Evolutionary conservation across 257 asterid genomes (phyloP), one percentile per base, ranked within the genome.

Genomic region (Salvia splendens): DNA sequence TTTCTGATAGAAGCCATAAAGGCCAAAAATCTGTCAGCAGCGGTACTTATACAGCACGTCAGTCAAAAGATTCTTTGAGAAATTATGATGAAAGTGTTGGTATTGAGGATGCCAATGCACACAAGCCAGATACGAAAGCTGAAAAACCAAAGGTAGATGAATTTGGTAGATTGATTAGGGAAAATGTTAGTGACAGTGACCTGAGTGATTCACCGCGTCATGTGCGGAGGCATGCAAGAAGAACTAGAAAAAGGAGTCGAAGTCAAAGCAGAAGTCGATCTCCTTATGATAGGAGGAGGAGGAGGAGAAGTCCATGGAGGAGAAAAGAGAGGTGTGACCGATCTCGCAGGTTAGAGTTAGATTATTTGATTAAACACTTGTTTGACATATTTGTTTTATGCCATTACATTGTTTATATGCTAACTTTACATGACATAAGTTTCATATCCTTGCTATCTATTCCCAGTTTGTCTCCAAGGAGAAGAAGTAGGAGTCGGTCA

Each of bases 141-240:
- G 15, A 72, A 61, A 65, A 69, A 41, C 16, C 71, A 80, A 83
- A 82, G 66, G 81, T 90, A 24, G 99, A 90, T 79, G 89, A 90
- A 78, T 93, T 82, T 79, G 99, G 99, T 61, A 90, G 99, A 83
- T 80, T 88, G 83, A 78, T 90, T 43, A 87, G 90, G 75, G 95
- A 90, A 79, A 89, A 89, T 72, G 74, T 65, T 17, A 86, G 90
- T 78, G 96, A 88, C 73, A 90, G 92, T 64, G 97, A 93, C 69
- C 55, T 81, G 53, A 86, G 84, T 75, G 86, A 79, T 75, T 86
- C 95, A 3, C 83, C 89, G 20, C 81, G 61, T 68, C 72, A 74
- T 72, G 75, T 57, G 40, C 72, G 80, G 73, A 80, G 82, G 67
- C 88, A 20, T 71, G 67, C 80, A 52, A 87, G 82, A 81, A 83